Percentiles rank a stretch among this genome's conserved stretches.
phyloP scores from a whole-genome alignment of 208 protist genomes.

The Crithidia expoeki region DNA sequence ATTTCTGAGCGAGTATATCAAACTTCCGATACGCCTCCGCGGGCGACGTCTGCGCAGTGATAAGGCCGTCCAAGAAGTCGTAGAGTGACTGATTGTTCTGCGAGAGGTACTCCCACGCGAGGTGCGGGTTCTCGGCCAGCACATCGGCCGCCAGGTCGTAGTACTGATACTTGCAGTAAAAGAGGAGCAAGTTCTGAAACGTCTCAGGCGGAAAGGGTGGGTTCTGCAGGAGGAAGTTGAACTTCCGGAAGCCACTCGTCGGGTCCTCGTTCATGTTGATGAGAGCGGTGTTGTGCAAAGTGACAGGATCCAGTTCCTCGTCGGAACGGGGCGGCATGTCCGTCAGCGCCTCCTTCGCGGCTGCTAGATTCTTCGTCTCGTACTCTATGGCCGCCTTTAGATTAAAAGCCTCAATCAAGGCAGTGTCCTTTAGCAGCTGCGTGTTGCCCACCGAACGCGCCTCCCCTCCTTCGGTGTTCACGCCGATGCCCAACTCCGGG shows the following conservation, averaged over 20 bases:
- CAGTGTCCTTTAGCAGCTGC: constrained; percentile 94
- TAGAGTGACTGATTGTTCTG: constrained; percentile 93
- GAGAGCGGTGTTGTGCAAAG: constrained; percentile 97
- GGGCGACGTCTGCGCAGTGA: constrained; percentile 94
- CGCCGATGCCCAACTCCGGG: constrained; percentile 94
- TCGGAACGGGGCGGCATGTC: constrained; percentile 97
- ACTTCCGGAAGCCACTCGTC: constrained; percentile 94
- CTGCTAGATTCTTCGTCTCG: constrained; percentile 88
- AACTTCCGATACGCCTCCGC: constrained; percentile 97
- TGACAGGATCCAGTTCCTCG: constrained; percentile 97
- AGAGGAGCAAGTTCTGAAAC: constrained; percentile 97
- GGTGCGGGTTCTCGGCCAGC: constrained; percentile 94
- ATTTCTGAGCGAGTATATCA: constrained; percentile 94
- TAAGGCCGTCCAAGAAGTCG: constrained; percentile 96
- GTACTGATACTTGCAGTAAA: constrained; percentile 97
- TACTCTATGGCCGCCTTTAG: constrained; percentile 98
- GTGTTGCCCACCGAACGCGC: constrained; percentile 96
- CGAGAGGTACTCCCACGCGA: constrained; percentile 94
- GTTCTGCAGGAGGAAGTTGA: constrained; percentile 96
- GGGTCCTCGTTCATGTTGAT: constrained; percentile 97
- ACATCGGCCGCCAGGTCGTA: constrained; percentile 97
- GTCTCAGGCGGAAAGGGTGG: constrained; percentile 97
- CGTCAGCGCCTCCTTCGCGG: constrained; percentile 95
- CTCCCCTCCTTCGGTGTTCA: constrained; percentile 93
- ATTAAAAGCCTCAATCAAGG: constrained; percentile 97